Evolutionary conservation across 1,284 basidiomycete genomes (phyloP), one percentile per base, ranked within the genome.

Genomic region (Apiotrichum sp.): DNA sequence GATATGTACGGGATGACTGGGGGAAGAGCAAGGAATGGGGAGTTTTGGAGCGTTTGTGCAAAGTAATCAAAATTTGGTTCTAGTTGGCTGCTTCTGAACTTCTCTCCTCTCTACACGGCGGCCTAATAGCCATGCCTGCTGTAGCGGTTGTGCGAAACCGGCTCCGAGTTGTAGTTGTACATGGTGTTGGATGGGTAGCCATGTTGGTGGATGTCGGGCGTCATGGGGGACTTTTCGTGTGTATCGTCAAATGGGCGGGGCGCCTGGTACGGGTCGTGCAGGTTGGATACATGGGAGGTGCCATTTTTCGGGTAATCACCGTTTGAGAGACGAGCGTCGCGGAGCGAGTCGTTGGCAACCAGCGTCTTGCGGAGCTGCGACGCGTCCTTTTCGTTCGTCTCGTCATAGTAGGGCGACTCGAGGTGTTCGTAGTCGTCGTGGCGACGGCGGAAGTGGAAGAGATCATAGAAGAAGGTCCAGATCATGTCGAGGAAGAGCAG

Each of bases 401-500:
- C 52, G 33, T 57, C 47, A n/a, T 40, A 33, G 34, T 38, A 48
- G 22, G 35, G 47, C 47, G 47, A 48, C 45, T 75, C 65, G 34
- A 76, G 68, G 52, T 73, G 69, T 4, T 69, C 62, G 13, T 72
- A 74, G 52, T 77, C 75, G 57, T 76, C 75, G 55, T 72, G 57
- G 34, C 66, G 63, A 41, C 72, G 47, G 33, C n/a, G 34, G 36
- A 38, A 36, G 38, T 41, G 13, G 39, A n/a, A 40, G 29, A 41
- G 47, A 8, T 74, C 75, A 57, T 76, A 76, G 46, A 67, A 66
- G 59, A 51, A 81, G 70, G 93, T 95, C 44, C 88, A 92, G 53
- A 95, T 71, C 2, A 92, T 86, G 8, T 92, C 92, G 33, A 96
- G 81, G 63, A 93, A 72, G 77, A 97, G 67, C n/a, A 77, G 40